Evolutionary conservation across 2,329 filamentous ascomycete species (phyloP).

Genomic region (Seiridium unicorne): DNA sequence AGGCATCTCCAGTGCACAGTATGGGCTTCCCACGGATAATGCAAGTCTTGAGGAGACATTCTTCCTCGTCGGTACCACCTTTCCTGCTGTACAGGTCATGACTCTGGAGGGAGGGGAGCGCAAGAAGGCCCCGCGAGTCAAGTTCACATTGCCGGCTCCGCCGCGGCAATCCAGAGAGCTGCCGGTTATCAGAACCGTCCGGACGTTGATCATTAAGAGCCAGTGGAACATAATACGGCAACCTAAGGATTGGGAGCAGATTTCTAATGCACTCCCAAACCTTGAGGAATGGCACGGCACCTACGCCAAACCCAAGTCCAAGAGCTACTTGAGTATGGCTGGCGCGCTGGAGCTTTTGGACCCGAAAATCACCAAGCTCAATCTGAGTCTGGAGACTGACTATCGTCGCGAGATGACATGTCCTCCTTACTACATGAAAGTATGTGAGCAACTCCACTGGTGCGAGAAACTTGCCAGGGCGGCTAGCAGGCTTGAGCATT

Average conservation of each 20-base stretch:
- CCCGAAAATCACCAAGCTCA: constrained; percentile 57
- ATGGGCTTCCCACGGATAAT: constrained; percentile 62
- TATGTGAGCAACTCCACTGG: constrained; percentile 59
- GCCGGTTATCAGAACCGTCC: constrained; percentile 52
- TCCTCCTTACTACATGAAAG: constrained; percentile 60
- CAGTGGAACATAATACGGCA: constrained; percentile 75
- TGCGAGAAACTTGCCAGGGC: constrained; percentile 62
- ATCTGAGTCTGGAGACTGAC: constrained; percentile 70
- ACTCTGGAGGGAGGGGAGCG: constrained; percentile 76
- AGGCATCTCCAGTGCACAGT: constrained; percentile 55
- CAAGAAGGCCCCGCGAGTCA: constrained; percentile 71
- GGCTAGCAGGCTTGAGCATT: constrained; percentile 61
- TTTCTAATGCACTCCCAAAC: constrained; percentile 63
- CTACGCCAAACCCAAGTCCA: constrained; percentile 70
- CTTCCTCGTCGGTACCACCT: constrained; percentile 55
- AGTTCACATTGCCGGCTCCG: constrained; percentile 40
- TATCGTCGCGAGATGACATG: constrained; percentile 64
- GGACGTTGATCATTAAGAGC: constrained; percentile 69
- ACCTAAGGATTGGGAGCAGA: constrained; percentile 59
- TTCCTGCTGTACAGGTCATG: constrained; percentile 62
- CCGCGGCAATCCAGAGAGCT: constrained; percentile 30
- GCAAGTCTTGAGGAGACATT: constrained; percentile 71
- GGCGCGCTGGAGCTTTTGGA: constrained; percentile 60
- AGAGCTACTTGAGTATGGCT: constrained; percentile 70
- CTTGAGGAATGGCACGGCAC: constrained; percentile 62